Evolutionary conservation across 768 basidiomycete species (phyloP).

Genomic region (Leccinum broughii): DNA sequence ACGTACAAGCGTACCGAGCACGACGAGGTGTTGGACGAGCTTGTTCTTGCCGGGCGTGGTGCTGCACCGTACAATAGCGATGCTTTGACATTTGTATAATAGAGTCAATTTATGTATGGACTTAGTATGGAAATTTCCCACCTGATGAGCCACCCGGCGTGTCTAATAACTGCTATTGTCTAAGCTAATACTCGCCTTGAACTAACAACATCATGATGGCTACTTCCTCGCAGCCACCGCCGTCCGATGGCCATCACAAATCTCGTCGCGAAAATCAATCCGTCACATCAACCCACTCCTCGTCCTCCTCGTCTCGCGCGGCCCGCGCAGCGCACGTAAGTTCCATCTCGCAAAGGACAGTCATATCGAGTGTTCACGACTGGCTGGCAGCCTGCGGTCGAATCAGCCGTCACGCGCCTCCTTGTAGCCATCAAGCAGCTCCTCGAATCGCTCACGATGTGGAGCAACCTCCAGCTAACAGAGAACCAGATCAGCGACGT

Average conservation of each 20-base stretch:
- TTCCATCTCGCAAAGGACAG: not conserved
- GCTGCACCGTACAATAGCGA: conserved; percentile 38
- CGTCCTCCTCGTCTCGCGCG: conserved; percentile 25
- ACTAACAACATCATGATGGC: conserved; percentile 17
- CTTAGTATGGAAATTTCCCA: conserved; percentile 20
- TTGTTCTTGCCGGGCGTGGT: conserved; percentile 55
- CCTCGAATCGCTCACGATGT: conserved; percentile 84
- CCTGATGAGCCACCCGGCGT: conserved; percentile 14
- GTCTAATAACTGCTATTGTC: too few relatives aligned
- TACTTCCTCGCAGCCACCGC: conserved; percentile 22
- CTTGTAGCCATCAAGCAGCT: conserved; percentile 94
- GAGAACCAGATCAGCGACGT: conserved; percentile 92
- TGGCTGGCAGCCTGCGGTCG: conserved; percentile 69
- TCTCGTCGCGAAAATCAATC: conserved; percentile 57
- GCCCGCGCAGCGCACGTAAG: conserved; percentile 28
- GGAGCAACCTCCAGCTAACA: conserved; percentile 71
- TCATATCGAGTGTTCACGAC: not conserved
- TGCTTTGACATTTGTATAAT: not conserved
- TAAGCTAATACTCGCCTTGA: not conserved
- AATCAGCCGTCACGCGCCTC: conserved; percentile 88
- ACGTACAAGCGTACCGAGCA: conserved; percentile 84
- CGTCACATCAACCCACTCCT: conserved; percentile 48
- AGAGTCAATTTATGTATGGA: not conserved
- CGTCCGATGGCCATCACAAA: conserved; percentile 41
- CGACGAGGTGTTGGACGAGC: conserved; percentile 63